These are phyloP conservation scores for Rhipidocladum racemiflorum DNA, from an alignment of 176 grass and related monocot genomes.

Conservation along the genomic window DNA sequence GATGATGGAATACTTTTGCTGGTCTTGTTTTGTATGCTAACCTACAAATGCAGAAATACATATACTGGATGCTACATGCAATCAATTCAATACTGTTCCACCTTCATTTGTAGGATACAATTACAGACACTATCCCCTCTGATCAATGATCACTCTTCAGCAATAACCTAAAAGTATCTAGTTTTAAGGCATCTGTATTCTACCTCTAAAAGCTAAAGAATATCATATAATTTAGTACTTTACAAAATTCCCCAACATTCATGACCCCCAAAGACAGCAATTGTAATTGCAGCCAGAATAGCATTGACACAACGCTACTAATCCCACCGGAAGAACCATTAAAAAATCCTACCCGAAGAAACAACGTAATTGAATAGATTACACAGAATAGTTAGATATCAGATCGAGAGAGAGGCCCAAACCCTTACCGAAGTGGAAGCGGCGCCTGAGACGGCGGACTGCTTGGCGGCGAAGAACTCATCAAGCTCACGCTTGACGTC, in stretches of 20 bases:
- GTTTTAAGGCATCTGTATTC: not conserved
- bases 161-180: not conserved
- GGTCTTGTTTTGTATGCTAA: not conserved
- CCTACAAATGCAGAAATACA: not conserved
- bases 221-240: not conserved
- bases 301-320: not conserved
- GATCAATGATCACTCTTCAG: not conserved
- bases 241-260: not conserved
- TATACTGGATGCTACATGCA: too few relatives aligned
- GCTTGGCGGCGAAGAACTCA: conserved; percentile 25
- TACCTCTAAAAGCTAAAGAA: not conserved
- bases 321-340: not conserved
- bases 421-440: conserved; percentile 50
- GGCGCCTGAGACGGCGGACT: not conserved
- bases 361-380: not conserved
- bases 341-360: not conserved
- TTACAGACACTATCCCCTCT: not conserved
- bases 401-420: not conserved
- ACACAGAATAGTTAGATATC: not conserved
- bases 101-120: not conserved
- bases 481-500: conserved; percentile 55
- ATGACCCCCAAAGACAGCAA: not conserved
- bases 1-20: not conserved
- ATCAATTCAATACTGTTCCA: not conserved
- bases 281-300: not conserved